phyloP scores from a whole-genome alignment of 495 filamentous ascomycete species.

The Pseudoneurospora amorphoporcata region DNA sequence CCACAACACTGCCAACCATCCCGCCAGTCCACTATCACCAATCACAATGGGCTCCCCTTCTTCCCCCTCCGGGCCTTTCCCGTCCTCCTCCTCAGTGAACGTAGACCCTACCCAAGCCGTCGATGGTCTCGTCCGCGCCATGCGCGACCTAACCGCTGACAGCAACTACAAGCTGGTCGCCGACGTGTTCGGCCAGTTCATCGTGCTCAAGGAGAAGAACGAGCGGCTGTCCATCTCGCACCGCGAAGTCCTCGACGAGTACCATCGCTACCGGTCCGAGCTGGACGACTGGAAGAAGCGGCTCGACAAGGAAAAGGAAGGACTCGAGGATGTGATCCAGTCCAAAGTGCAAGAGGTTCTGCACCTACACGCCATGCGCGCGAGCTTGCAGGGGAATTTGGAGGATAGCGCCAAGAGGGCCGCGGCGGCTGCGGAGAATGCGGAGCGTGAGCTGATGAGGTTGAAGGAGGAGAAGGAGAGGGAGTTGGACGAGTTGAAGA shows the following conservation, averaged over 20 bases:
- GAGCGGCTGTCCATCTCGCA: constrained; percentile 22
- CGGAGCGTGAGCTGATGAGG: constrained; percentile 3
- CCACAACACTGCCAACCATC: not conserved
- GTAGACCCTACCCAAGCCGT: constrained; percentile 20
- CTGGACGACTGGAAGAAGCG: constrained; percentile 20
- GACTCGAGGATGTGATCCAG: constrained; percentile 19
- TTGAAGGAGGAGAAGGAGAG: constrained; percentile 2
- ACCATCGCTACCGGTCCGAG: constrained; percentile 26
- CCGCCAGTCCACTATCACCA: not conserved
- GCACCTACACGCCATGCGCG: constrained; percentile 13
- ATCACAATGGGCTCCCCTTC: not conserved
- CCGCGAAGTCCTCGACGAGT: constrained; percentile 25
- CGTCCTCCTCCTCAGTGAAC: not conserved
- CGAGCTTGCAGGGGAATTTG: constrained; percentile 18
- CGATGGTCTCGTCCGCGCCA: constrained; percentile 27
- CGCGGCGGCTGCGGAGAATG: constrained; percentile 8
- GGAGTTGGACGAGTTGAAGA: constrained; percentile 3
- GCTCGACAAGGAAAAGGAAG: constrained; percentile 18
- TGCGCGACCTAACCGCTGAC: constrained; percentile 26
- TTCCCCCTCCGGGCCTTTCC: not conserved
- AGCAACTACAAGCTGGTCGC: constrained; percentile 30
- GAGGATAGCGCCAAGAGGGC: constrained; percentile 14
- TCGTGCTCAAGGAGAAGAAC: constrained; percentile 29
- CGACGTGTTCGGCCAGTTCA: constrained; percentile 29
- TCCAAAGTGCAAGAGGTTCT: constrained; percentile 22